These are phyloP conservation scores for Amborella trichopoda DNA, from an alignment of 164 flowering plant genomes.

Conservation along the genomic window DNA sequence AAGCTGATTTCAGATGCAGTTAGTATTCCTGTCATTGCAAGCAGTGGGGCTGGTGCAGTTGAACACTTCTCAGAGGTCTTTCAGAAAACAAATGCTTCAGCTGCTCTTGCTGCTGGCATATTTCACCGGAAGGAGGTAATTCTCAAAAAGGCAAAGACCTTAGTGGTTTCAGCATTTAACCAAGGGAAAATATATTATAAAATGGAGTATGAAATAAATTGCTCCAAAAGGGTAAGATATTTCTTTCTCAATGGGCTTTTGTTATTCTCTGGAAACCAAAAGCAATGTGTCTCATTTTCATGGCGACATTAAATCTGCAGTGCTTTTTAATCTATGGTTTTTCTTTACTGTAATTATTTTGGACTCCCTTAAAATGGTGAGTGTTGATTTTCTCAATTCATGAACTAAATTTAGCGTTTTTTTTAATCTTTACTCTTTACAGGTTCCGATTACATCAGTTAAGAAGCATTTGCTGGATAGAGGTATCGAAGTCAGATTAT, in stretches of 20 bases:
- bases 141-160: background rate
- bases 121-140: constrained; percentile 94
- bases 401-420: no score
- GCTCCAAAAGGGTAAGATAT: background rate
- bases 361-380: no score
- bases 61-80: constrained; percentile 93
- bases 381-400: no score
- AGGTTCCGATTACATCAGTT: constrained; percentile 79
- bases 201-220: no score
- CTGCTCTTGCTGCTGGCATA: constrained; percentile 98
- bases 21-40: constrained; percentile 93
- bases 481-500: constrained; percentile 74
- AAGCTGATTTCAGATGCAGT: constrained; percentile 87
- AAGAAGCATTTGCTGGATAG: constrained; percentile 63
- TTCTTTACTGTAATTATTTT: background rate
- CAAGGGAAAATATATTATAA: background rate
- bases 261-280: background rate
- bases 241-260: background rate
- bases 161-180: background rate
- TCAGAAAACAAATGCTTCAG: constrained; percentile 77
- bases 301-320: background rate
- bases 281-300: background rate
- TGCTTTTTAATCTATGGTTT: background rate
- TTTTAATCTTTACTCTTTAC: no score
- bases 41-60: constrained; percentile 89